These are phyloP conservation scores for Populus alba DNA, from an alignment of 345 rosid species.

Conservation along the genomic window DNA sequence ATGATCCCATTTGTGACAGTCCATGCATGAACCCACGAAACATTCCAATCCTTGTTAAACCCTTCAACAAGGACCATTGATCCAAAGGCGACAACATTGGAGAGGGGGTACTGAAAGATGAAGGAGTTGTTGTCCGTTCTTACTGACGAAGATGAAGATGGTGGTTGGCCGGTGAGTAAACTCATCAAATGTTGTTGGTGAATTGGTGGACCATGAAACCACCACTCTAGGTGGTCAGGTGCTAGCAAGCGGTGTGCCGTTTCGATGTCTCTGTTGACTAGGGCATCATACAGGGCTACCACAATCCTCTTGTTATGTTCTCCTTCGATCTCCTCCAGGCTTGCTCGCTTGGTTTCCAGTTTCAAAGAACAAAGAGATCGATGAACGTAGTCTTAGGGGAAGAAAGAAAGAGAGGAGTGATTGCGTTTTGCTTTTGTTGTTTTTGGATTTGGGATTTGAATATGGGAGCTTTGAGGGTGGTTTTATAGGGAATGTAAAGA, in stretches of 20 bases:
- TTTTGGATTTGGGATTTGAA: background rate
- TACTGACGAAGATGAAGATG: background rate
- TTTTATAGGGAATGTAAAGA: background rate
- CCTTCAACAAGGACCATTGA: constrained; percentile 34
- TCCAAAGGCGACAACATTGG: constrained; percentile 13
- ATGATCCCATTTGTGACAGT: constrained; percentile 30
- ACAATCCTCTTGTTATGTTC: constrained; percentile 15
- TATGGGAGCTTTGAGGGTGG: background rate
- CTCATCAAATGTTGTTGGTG: constrained; percentile 29
- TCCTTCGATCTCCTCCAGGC: background rate
- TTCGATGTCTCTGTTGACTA: constrained; percentile 13
- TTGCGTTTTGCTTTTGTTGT: background rate
- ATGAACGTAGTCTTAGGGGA: background rate
- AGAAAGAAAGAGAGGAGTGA: background rate
- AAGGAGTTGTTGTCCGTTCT: background rate
- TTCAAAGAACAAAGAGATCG: background rate
- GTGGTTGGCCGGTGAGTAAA: constrained; percentile 20
- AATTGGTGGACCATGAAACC: constrained; percentile 39
- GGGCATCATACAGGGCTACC: constrained; percentile 27
- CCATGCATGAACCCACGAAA: constrained; percentile 39
- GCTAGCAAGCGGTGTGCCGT: constrained; percentile 22
- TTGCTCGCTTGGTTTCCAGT: constrained; percentile 2
- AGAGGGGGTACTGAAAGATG: constrained; percentile 18
- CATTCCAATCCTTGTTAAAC: background rate
- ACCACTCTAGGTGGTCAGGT: constrained; percentile 40